Base-by-base conservation (phyloP, 2,329 filamentous ascomycete species). In the Knufia petricola region DNA sequence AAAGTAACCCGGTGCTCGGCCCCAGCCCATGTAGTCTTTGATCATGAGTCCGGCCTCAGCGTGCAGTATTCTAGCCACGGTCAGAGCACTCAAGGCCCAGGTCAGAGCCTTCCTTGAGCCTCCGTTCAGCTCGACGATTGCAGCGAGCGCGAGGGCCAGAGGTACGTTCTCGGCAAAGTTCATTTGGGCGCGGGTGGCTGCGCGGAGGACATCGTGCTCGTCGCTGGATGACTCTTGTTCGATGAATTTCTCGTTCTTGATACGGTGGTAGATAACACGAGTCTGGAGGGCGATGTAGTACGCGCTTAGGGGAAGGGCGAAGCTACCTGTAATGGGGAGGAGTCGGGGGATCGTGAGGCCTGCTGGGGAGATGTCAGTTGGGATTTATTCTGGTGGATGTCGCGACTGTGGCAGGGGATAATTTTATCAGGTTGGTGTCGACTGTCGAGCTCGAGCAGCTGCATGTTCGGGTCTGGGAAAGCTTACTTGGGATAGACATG, bases 151-250 rank as follows among this genome's bases (percentile, higher is more conserved):
- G 23, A 71, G 58, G 3, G 64, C 63, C 7, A 71, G 47, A 1
- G 69, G 68, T 13, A 70, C 66, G 48, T 69, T 70, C 54, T 72
- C 69, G 28, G 64, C 50, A 53, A 70, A 73, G 48, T 71, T 72
- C 24, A 58, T 52, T 48, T 70, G 66, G 23, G 60, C 58, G 31
- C 69, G 63, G 9, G 54, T 59, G 4, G 63, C 62, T 26, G 68
- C 55, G 50, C 63, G 63, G 17, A 72, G 60, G 20, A 61, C 58
- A 47, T 61, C 53, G 3, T 47, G 12, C n/a, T 49, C 37, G 19
- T 34, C 52, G 40, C 49, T 28, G 21, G 53, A 49, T 38, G 49
- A 46, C 8, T 42, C 48, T 30, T 44, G 51, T 38, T 60, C 59
- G 4, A 61, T 53, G 50, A 38, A 58, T 55, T 60, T 65, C 47